A percentile compares a stretch with the other conserved stretches of the same genome.
Evolutionary conservation across 495 filamentous ascomycete species (phyloP).

Genomic region (Penicillium macrosclerotiorum): DNA sequence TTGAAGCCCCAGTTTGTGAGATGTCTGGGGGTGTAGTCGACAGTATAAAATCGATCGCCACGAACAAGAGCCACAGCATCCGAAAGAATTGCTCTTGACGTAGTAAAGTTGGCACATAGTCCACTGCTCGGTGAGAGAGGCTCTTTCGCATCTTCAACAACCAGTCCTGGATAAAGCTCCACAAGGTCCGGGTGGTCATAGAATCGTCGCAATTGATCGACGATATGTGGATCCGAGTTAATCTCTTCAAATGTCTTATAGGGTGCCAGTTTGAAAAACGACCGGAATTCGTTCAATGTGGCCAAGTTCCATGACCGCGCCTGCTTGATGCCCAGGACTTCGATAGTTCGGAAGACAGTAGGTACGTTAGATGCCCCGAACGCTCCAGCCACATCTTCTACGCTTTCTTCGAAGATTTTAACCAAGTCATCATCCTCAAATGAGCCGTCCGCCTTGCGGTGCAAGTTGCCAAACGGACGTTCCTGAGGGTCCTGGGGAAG

Average conservation of each 20-base stretch:
- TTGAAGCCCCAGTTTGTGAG: constrained; percentile 79
- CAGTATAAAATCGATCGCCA: constrained; percentile 84
- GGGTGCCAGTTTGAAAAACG: constrained; percentile 72
- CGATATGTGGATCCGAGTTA: constrained; percentile 73
- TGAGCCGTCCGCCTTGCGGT: constrained; percentile 57
- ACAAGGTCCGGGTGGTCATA: constrained; percentile 80
- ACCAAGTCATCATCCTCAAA: constrained; percentile 69
- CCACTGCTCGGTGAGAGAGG: constrained; percentile 75
- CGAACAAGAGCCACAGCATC: constrained; percentile 85
- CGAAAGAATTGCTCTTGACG: constrained; percentile 77
- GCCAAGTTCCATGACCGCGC: constrained; percentile 79
- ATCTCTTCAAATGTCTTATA: constrained; percentile 83
- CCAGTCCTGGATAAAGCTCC: constrained; percentile 78
- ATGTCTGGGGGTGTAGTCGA: constrained; percentile 67
- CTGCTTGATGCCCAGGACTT: constrained; percentile 84
- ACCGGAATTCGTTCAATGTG: constrained; percentile 83
- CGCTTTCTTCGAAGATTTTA: constrained; percentile 59
- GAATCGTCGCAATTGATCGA: constrained; percentile 66
- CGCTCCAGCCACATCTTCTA: constrained; percentile 58
- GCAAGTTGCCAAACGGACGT: constrained; percentile 62
- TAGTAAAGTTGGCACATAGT: constrained; percentile 77
- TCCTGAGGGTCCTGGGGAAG: constrained; percentile 62
- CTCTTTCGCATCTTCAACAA: constrained; percentile 76
- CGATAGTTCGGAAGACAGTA: constrained; percentile 65
- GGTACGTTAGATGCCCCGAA: constrained; percentile 78